Percentiles rank a stretch among this genome's conserved stretches.
Conservation (phyloP, 805 yeast species). For the Candida tibetensis region DNA sequence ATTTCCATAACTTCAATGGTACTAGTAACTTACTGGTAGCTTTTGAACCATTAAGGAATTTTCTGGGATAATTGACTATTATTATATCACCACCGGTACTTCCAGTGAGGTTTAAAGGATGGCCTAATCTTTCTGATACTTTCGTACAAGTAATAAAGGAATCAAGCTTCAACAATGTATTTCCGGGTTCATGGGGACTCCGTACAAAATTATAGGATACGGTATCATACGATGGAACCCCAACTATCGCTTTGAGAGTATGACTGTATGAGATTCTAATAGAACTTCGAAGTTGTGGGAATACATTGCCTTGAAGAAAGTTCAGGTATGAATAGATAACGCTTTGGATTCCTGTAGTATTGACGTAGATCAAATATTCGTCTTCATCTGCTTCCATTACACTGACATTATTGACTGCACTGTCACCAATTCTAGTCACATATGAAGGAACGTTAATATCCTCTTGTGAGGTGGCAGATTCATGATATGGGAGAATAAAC, state of each 20-base stretch:
- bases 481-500: constrained; percentile 39
- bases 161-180: constrained; percentile 29
- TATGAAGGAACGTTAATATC: constrained; percentile 31
- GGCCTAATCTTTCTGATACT: constrained; percentile 32
- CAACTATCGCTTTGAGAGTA: constrained; percentile 23
- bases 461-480: constrained; percentile 4
- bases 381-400: constrained; percentile 22
- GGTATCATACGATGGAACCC: constrained; percentile 28
- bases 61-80: constrained; percentile 37
- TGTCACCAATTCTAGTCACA: constrained; percentile 28
- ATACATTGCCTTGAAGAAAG: constrained; percentile 26
- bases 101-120: constrained; percentile 36
- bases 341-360: constrained; percentile 28
- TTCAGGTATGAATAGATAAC: constrained; percentile 25
- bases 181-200: constrained; percentile 34
- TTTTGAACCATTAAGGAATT: constrained; percentile 32
- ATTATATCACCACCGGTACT: constrained; percentile 35
- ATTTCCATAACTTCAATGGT: constrained; percentile 40
- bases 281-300: constrained; percentile 21
- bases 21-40: constrained; percentile 36
- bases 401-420: constrained; percentile 22
- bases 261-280: constrained; percentile 30
- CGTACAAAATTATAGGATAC: constrained; percentile 28
- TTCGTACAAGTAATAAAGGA: constrained; percentile 27
- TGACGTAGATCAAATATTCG: constrained; percentile 24